These are phyloP conservation scores for Yarrowia keelungensis DNA, from an alignment of 805 yeast genomes.

Conservation along the genomic window DNA sequence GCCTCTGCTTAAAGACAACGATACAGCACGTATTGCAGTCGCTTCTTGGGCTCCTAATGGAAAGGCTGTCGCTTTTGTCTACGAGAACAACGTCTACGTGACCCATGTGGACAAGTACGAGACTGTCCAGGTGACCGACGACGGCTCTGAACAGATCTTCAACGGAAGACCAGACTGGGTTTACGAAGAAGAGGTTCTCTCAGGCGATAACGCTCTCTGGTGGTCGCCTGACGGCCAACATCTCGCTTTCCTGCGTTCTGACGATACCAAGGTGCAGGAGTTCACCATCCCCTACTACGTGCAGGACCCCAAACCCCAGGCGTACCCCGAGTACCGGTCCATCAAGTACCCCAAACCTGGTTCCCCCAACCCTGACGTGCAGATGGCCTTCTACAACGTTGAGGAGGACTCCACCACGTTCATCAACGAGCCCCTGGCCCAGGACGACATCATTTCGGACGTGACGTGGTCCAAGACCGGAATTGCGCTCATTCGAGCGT, in stretches of 20 bases:
- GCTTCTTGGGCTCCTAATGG: slow-evolving; percentile 83
- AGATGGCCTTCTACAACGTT: slow-evolving; percentile 53
- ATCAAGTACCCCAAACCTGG: slow-evolving; percentile 90
- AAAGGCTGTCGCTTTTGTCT: slow-evolving; percentile 66
- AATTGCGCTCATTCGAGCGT: slow-evolving; percentile 61
- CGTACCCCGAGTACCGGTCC: slow-evolving; percentile 66
- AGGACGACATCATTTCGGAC: slow-evolving; percentile 65
- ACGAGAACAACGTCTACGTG: slow-evolving; percentile 72
- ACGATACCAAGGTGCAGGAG: slow-evolving; percentile 76
- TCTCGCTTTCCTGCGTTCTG: slow-evolving; percentile 68
- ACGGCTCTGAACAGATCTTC: slow-evolving; percentile 74
- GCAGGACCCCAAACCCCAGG: slow-evolving; percentile 56
- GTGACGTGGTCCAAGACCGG: slow-evolving; percentile 71
- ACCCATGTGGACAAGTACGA: slow-evolving; percentile 54
- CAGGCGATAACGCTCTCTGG: slow-evolving; percentile 76
- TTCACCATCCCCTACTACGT: slow-evolving; percentile 79
- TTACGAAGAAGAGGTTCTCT: slow-evolving; percentile 87
- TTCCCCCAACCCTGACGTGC: slow-evolving; percentile 71
- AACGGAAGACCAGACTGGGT: slow-evolving; percentile 96
- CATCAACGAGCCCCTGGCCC: slow-evolving; percentile 42
- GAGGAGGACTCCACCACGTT: slow-evolving; percentile 40
- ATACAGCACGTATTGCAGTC: slow-evolving; percentile 53
- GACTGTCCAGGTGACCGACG: slow-evolving; percentile 63
- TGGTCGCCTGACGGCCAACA: slow-evolving; percentile 82
- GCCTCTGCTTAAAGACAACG: slow-evolving; percentile 47